Base-by-base conservation (phyloP, 495 filamentous ascomycete species). In the Aspergillus homomorphus region DNA sequence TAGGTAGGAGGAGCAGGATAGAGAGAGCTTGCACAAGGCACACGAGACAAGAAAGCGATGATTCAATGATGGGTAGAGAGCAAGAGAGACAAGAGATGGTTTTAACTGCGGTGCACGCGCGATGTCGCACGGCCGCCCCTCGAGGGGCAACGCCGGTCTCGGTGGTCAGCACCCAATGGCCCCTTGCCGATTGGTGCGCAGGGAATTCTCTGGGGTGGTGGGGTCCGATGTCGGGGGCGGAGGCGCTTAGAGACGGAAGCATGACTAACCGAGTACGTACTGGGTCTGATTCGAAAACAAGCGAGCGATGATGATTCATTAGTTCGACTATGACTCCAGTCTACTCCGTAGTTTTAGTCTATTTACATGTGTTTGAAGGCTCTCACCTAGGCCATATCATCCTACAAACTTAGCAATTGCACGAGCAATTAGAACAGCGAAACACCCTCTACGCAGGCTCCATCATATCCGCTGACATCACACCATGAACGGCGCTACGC, bases 61-160 rank as follows among this genome's bases (percentile, higher is more conserved):
- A 26, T 19, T 56, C 45, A 45, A 21, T 21, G 49, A 66, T 15
- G 19, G 50, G 54, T 50, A 61, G 18, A 54, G 45, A 41, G 56
- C 58, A 45, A 52, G 21, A 45, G 45, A 50, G 52, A 58, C 46
- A 53, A 59, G 62, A 59, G 58, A 64, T 66, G 67, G 67, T 66
- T 74, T 71, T 68, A 69, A 65, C 54, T 44, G 55, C 60, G 49
- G 53, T 26, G 18, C 38, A 19, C 43, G 66, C 73, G 74, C 74
- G 74, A 77, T 77, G 75, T 77, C 75, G 73, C 73, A 70, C 69
- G 44, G 52, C 33, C 61, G 62, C 33, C 58, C 44, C 22, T 68
- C 69, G 72, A 73, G 73, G 73, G 70, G 73, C 72, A 67, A 54
- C 56, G 61, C 75, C 75, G 75, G 70, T 61, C 48, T 77, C 75